These are phyloP conservation scores for Solanum aculeatissimum DNA, from an alignment of 305 asterid species.

Conservation along the genomic window DNA sequence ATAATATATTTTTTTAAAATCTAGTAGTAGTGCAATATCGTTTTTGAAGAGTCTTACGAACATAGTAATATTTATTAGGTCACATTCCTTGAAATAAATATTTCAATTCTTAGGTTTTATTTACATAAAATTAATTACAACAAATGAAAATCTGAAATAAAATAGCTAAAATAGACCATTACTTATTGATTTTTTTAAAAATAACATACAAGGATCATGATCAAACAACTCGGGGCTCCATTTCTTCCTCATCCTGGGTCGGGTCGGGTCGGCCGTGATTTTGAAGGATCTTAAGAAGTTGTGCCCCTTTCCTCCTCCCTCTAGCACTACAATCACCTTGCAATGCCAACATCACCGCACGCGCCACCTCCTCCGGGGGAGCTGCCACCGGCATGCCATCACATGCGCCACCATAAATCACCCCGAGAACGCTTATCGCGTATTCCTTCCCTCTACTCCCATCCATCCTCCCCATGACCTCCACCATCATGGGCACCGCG, in stretches of 20 bases:
- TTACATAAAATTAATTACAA: neutral
- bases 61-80: neutral
- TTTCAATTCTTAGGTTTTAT: neutral
- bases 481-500: slow-evolving; percentile 84
- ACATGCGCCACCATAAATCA: slow-evolving; percentile 40
- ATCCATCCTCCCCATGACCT: slow-evolving; percentile 69
- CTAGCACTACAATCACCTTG: slow-evolving; percentile 63
- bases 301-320: slow-evolving; percentile 72
- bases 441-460: slow-evolving; percentile 61
- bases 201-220: too few relatives aligned
- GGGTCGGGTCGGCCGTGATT: slow-evolving; percentile 35
- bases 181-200: neutral
- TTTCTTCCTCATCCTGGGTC: slow-evolving; percentile 8
- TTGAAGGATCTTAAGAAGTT: slow-evolving; percentile 60
- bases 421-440: slow-evolving; percentile 59
- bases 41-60: neutral
- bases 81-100: neutral
- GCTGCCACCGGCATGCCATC: slow-evolving; percentile 38
- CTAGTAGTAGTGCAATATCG: accelerated
- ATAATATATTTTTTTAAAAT: neutral
- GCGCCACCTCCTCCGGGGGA: slow-evolving; percentile 82
- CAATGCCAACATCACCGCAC: slow-evolving; percentile 70
- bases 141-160: neutral
- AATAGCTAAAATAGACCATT: neutral
- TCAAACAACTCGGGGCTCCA: neutral